phyloP scores from a whole-genome alignment of 108 stramenopile species.

The Cyclotella atomus region DNA sequence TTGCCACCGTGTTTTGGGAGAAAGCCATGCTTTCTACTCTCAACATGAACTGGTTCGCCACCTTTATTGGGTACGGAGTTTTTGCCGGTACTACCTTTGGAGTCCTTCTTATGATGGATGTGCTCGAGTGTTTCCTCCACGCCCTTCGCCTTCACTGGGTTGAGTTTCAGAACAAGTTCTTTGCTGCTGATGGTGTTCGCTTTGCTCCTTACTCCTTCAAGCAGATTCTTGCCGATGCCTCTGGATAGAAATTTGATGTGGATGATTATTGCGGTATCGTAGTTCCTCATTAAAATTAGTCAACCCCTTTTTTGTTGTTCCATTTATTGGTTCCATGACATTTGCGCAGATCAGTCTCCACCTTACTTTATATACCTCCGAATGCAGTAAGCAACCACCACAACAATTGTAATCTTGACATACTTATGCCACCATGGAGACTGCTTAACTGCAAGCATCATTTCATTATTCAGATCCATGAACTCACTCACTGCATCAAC shows the following conservation, averaged over 20 bases:
- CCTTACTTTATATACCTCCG: background rate
- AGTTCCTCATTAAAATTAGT: too few relatives aligned
- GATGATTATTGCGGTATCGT: too few relatives aligned
- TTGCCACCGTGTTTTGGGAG: slow-evolving; percentile 98
- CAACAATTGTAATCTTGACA: slow-evolving; percentile 1
- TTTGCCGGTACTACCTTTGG: slow-evolving; percentile 97
- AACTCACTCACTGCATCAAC: slow-evolving; percentile 17
- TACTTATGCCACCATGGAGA: slow-evolving; percentile 41
- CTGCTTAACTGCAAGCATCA: slow-evolving; percentile 25
- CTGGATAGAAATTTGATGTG: slow-evolving; percentile 4
- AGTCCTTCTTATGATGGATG: slow-evolving; percentile 98
- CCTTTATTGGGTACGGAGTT: slow-evolving; percentile 95
- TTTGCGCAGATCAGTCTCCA: too few relatives aligned
- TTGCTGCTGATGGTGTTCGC: slow-evolving; percentile 93
- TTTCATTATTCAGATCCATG: slow-evolving; percentile 41
- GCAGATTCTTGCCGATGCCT: slow-evolving; percentile 79
- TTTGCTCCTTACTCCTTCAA: slow-evolving; percentile 92
- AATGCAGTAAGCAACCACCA: background rate
- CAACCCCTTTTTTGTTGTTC: too few relatives aligned
- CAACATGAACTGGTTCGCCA: slow-evolving; percentile 88
- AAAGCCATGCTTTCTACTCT: slow-evolving; percentile 95
- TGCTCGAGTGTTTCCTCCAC: slow-evolving; percentile 99
- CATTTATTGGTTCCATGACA: too few relatives aligned
- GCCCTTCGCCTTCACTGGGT: slow-evolving; percentile 99
- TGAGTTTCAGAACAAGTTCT: slow-evolving; percentile 99